Evolutionary conservation across 1,284 basidiomycete genomes (phyloP), one percentile per base, ranked within the genome.

Genomic region (Psilocybe mexicana): DNA sequence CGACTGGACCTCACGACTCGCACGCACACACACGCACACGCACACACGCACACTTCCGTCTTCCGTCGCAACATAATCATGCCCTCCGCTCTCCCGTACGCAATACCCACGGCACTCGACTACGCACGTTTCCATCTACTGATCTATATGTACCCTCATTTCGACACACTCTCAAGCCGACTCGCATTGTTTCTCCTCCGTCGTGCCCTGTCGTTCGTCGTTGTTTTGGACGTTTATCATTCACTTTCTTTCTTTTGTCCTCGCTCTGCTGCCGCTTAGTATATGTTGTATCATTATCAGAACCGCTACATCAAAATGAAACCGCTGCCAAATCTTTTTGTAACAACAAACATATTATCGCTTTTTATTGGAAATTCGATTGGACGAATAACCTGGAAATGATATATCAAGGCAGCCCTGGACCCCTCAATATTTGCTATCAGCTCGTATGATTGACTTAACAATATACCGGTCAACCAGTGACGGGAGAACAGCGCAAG

Each of bases 201-300:
- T 45, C 51, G 43, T 45, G 44, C 53, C 30, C 30, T 46, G 43
- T 57, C 35, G 52, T 46, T 58, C 47, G 35, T 51, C 53, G 25
- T 38, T 51, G 33, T 45, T 54, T 58, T 54, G 47, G 47, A 50
- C 47, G 38, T 45, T 54, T 45, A 30, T 54, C 25, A 28, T 46
- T 45, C 8, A 36, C 36, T 51, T 42, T 51, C 24, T 24, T 43
- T 51, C 14, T 42, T 40, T 12, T 12, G 12, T 40, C 38, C 12
- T 40, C 11, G 6, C 38, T 12, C 14, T 40, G 38, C n/a, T n/a
- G 38, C 11, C n/a, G n/a, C n/a, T 11, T 14, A 14, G 38, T 40
- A 40, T 40, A 40, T 40, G 38, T 40, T 14, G 10, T 40, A 40
- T 40, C 38, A 40, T 11, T 40, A 40, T n/a, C 10, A 40, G 38